A percentile compares a stretch with the other conserved stretches of the same genome.
Evolutionary conservation across 2,329 filamentous ascomycete genomes (phyloP).

Genomic region (Claviceps paspali): DNA sequence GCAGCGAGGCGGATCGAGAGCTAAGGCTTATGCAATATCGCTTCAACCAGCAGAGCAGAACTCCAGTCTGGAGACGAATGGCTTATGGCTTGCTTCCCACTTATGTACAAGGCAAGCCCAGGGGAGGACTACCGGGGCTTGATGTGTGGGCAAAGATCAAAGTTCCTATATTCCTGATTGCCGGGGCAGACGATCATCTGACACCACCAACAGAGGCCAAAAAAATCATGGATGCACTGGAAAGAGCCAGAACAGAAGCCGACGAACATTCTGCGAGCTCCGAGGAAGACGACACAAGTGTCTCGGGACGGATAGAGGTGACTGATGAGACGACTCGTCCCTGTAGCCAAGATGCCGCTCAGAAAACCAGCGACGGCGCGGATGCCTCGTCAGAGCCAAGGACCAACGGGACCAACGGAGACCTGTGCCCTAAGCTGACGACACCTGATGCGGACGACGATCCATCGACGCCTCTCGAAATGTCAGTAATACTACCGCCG

Average conservation of each 20-base stretch:
- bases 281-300: not conserved
- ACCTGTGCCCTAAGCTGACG: constrained; percentile 7
- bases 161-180: constrained; percentile 64
- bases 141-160: constrained; percentile 58
- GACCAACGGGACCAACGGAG: not conserved
- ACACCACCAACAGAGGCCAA: constrained; percentile 57
- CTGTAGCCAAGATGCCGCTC: not conserved
- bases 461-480: constrained; percentile 31
- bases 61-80: constrained; percentile 71
- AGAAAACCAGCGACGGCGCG: not conserved
- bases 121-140: constrained; percentile 52
- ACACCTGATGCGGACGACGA: constrained; percentile 28
- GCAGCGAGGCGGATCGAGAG: constrained; percentile 47
- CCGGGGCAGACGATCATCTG: constrained; percentile 60
- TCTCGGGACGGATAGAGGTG: not conserved
- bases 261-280: constrained; percentile 2
- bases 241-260: constrained; percentile 13
- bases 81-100: constrained; percentile 53
- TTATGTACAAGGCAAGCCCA: constrained; percentile 35
- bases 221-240: constrained; percentile 40
- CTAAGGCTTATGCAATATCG: constrained; percentile 52
- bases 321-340: not conserved
- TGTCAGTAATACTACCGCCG: constrained; percentile 20
- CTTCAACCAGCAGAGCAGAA: constrained; percentile 73
- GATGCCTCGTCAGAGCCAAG: not conserved